Conservation (phyloP, 257 asterid genomes). For the Henckelia pumila region DNA sequence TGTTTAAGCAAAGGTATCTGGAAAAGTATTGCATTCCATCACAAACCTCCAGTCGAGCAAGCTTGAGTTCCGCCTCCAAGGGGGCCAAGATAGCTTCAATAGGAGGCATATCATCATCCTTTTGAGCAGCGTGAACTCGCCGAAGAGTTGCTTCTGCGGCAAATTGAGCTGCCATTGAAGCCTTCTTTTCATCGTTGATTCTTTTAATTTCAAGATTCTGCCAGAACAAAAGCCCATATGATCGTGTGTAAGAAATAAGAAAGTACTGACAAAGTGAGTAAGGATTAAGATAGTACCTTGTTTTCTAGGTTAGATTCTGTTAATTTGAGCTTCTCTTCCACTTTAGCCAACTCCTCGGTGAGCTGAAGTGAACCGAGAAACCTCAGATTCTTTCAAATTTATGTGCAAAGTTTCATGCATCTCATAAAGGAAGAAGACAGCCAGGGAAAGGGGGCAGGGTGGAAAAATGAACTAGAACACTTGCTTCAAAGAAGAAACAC, state of each 20-base stretch:
- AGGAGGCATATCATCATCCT: conserved; percentile 99
- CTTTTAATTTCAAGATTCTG: conserved; percentile 97
- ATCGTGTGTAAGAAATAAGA: neutral
- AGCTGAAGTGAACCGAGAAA: conserved; percentile 46
- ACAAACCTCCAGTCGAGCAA: conserved; percentile 92
- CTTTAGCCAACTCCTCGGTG: conserved; percentile 74
- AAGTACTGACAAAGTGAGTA: conserved; percentile 12
- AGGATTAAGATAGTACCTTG: conserved; percentile 55
- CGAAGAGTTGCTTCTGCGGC: conserved; percentile 99
- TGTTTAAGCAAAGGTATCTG: conserved; percentile 19
- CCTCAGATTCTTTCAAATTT: conserved; percentile 26
- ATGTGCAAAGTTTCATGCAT: conserved; percentile 8
- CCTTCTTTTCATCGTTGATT: conserved; percentile 93
- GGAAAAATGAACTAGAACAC: conserved; percentile 10
- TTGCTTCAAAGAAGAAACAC: neutral
- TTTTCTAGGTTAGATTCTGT: conserved; percentile 82
- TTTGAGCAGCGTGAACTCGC: conserved; percentile 94
- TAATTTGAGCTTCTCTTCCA: conserved; percentile 85
- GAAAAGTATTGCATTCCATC: conserved; percentile 12
- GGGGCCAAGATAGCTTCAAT: conserved; percentile 98
- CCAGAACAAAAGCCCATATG: neutral
- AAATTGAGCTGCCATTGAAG: conserved; percentile 97
- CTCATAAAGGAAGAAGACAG: neutral
- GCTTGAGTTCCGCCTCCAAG: conserved; percentile 95
- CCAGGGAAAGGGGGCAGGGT: conserved; percentile 1